Evolutionary conservation across 2,329 filamentous ascomycete genomes (phyloP).

Genomic region (Cercospora berteroae): DNA sequence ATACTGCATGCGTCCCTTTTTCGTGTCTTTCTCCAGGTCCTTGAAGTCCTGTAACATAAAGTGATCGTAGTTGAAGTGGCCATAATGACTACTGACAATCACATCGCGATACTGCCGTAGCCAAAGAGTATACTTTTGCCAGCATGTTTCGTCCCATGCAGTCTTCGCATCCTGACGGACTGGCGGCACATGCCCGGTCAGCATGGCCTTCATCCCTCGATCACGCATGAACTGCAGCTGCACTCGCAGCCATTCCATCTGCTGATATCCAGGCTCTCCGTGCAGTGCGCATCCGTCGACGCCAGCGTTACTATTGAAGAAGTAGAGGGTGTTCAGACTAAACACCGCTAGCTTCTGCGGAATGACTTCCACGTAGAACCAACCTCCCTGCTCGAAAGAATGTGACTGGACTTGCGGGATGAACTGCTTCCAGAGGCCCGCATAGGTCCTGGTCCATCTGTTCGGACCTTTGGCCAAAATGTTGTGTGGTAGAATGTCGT

Average conservation of each 20-base stretch:
- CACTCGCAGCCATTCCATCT: constrained; percentile 92
- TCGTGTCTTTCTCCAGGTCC: constrained; percentile 63
- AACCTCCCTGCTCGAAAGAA: constrained; percentile 86
- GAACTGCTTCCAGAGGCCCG: constrained; percentile 77
- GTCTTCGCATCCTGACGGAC: constrained; percentile 80
- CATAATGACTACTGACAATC: constrained; percentile 73
- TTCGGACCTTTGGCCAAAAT: constrained; percentile 86
- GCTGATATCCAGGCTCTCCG: constrained; percentile 84
- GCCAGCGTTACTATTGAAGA: constrained; percentile 89
- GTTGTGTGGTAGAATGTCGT: constrained; percentile 96
- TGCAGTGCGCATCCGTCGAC: constrained; percentile 81
- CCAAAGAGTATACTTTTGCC: constrained; percentile 96
- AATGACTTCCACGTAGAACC: constrained; percentile 92
- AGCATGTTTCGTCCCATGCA: constrained; percentile 94
- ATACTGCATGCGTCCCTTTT: constrained; percentile 43
- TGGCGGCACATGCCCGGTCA: constrained; percentile 92
- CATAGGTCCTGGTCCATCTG: constrained; percentile 74
- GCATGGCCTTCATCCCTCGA: constrained; percentile 86
- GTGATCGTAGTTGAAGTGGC: constrained; percentile 98
- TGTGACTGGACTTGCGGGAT: constrained; percentile 92
- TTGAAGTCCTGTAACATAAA: constrained; percentile 87
- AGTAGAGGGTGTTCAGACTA: constrained; percentile 87
- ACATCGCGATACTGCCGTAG: constrained; percentile 87
- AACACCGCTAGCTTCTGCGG: constrained; percentile 82
- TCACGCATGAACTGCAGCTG: constrained; percentile 81